phyloP scores from a whole-genome alignment of 352 stramenopile species.

The Globisporangium ultimum region DNA sequence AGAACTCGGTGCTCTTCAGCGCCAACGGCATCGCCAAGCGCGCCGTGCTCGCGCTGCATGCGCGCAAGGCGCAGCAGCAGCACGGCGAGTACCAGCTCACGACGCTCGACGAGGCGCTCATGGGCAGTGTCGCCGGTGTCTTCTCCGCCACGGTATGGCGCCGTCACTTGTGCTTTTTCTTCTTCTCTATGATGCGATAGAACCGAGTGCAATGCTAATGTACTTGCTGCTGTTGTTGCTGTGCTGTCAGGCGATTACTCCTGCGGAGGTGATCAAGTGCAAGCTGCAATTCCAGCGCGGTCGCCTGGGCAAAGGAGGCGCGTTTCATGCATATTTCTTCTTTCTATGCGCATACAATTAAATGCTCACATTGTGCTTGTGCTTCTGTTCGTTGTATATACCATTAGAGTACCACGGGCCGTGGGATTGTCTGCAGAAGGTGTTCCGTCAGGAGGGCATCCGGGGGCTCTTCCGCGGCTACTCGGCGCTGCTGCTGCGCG shows the following conservation, averaged over 20 bases:
- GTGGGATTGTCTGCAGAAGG: conserved; percentile 63
- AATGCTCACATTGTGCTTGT: background rate
- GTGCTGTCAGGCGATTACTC: conserved; percentile 63
- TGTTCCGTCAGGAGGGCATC: conserved; percentile 58
- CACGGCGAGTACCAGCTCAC: conserved; percentile 63
- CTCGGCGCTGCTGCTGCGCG: conserved; percentile 74
- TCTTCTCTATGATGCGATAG: no score
- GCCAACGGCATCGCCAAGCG: conserved; percentile 80
- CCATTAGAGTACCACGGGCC: conserved; percentile 55
- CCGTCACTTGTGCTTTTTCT: background rate
- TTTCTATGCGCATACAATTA: background rate
- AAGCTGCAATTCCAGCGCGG: conserved; percentile 79
- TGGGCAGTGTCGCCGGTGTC: conserved; percentile 73
- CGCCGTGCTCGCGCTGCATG: conserved; percentile 54
- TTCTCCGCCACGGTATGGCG: conserved; percentile 73
- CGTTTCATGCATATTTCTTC: conserved; percentile 8
- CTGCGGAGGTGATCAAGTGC: conserved; percentile 84
- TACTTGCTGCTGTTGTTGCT: background rate
- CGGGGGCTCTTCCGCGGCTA: conserved; percentile 77
- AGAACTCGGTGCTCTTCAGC: conserved; percentile 89
- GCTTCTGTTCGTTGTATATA: background rate
- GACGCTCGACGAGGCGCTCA: conserved; percentile 78
- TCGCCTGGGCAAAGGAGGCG: conserved; percentile 56
- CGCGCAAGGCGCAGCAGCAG: conserved; percentile 26
- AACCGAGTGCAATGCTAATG: no score